Base-by-base conservation (phyloP, 352 stramenopile genomes). In the Phytopythium boreale region DNA sequence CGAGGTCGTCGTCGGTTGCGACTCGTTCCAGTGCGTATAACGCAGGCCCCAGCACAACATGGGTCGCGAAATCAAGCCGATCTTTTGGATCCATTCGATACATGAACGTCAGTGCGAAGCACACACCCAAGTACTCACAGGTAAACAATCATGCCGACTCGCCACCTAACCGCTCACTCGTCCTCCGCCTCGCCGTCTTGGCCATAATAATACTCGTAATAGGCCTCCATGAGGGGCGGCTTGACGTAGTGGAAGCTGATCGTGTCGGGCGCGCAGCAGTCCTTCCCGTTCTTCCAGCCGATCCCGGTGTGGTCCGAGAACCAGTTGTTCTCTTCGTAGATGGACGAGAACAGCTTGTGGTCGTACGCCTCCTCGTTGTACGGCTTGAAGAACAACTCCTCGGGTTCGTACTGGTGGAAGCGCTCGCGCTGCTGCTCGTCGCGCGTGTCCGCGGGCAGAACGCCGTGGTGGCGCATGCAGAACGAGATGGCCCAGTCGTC, bases 401-500 rank as follows among this genome's bases (percentile, higher is more conserved):
- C 75, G 7, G 87, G 86, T 58, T 91, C 78, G 68, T 93, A 96
- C 69, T 93, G 84, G 63, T 96, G 87, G 66, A 94, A 96, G 11
- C 87, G 77, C 69, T 96, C 87, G 56, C 87, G 74, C 63, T 88
- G 73, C 34, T 75, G 27, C 17, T 62, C 60, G 69, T 96, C 87
- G 39, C 87, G 74, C n/a, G 85, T 94, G 68, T 96, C 87, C 34
- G 75, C 14, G 1, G 86, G 86, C n/a, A 66, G 69, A 26, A 94
- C 78, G 10, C 77, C 77, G 39, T 90, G 79, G 50, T 91, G 75
- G 12, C 72, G 65, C 87, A 95, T 95, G 68, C 87, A 95, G 59
- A 95, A 95, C 46, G 85, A 93, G 62, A 93, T 93, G 22, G 84
- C 87, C 85, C 83, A 94, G 72, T 95, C 87, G 69, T 95, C 87